Evolutionary conservation across 495 filamentous ascomycete species (phyloP).

Genomic region (Terfezia claveryi): DNA sequence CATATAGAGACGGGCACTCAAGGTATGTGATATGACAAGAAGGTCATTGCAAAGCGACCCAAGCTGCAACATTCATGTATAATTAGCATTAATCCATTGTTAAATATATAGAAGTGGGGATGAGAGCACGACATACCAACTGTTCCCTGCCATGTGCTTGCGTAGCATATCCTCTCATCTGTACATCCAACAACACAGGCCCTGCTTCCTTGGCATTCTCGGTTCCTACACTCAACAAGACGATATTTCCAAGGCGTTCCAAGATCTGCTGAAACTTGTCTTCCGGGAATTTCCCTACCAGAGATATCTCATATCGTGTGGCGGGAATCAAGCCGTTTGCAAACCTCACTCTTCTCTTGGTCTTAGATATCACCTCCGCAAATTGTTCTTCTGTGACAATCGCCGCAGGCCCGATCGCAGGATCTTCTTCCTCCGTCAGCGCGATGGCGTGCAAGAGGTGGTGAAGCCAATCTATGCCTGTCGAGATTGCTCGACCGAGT

Average conservation of each 20-base stretch:
- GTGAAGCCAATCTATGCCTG: slow-evolving; percentile 17
- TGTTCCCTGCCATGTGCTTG: too few species aligned
- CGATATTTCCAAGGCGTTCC: slow-evolving; percentile 15
- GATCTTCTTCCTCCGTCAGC: slow-evolving; percentile 11
- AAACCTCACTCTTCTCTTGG: slow-evolving; percentile 7
- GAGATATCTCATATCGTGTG: slow-evolving; percentile 17
- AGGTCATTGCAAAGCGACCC: slow-evolving; percentile 16
- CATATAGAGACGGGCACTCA: slow-evolving; percentile 17
- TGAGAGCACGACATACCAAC: too few species aligned
- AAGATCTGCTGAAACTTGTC: slow-evolving; percentile 15
- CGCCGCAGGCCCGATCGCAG: background rate
- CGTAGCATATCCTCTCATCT: too few species aligned
- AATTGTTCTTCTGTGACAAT: slow-evolving; percentile 7
- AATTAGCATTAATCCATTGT: too few species aligned
- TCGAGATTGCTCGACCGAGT: slow-evolving; percentile 12
- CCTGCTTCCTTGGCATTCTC: too few species aligned
- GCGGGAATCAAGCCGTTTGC: slow-evolving; percentile 14
- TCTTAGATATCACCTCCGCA: slow-evolving; percentile 14
- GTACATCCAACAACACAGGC: too few species aligned
- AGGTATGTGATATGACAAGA: slow-evolving; percentile 17
- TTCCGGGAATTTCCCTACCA: slow-evolving; percentile 16
- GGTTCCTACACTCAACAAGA: slow-evolving; percentile 12
- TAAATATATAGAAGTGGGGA: too few species aligned
- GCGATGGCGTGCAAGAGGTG: slow-evolving; percentile 19
- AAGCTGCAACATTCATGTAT: background rate